Percentiles rank a stretch among this genome's conserved stretches.
These are phyloP conservation scores for Polyporus tsugae DNA, from an alignment of 1,284 basidiomycete genomes.

Conservation along the genomic window DNA sequence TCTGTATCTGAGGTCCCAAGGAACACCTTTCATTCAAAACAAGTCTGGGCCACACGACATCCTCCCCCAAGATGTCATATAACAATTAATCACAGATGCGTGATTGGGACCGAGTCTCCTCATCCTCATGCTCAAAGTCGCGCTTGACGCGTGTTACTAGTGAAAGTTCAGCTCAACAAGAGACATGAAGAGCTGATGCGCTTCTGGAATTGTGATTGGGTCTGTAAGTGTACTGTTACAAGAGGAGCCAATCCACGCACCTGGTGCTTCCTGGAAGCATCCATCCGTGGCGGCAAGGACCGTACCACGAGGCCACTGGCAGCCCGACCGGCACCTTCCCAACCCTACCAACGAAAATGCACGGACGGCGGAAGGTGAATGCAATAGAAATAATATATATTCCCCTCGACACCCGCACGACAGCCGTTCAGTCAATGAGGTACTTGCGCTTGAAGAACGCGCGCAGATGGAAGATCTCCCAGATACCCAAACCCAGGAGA, in stretches of 20 bases:
- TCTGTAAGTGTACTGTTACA: not conserved
- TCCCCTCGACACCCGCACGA: conserved; percentile 12
- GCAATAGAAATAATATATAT: conserved; percentile 20
- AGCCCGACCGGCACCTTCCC: not conserved
- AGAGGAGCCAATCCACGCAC: not conserved
- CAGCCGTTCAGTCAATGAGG: conserved; percentile 79
- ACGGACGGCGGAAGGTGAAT: not conserved
- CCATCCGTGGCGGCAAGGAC: not conserved
- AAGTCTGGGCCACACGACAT: too few species aligned
- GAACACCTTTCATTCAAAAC: too few species aligned
- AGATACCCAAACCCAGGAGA: conserved; percentile 85
- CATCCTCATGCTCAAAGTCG: not conserved
- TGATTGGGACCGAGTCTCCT: too few species aligned
- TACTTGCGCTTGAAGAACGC: conserved; percentile 98
- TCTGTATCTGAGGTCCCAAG: too few species aligned
- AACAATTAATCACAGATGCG: not conserved
- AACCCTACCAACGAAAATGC: not conserved
- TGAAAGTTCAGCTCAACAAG: not conserved
- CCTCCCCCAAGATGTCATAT: too few species aligned
- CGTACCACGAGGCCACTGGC: not conserved
- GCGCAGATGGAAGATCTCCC: conserved; percentile 95
- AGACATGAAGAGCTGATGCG: not conserved
- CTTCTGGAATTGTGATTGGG: not conserved
- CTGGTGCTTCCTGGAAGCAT: not conserved
- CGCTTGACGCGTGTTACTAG: not conserved